phyloP scores from a whole-genome alignment of 768 basidiomycete genomes.

The Boletus tylopilopsis region DNA sequence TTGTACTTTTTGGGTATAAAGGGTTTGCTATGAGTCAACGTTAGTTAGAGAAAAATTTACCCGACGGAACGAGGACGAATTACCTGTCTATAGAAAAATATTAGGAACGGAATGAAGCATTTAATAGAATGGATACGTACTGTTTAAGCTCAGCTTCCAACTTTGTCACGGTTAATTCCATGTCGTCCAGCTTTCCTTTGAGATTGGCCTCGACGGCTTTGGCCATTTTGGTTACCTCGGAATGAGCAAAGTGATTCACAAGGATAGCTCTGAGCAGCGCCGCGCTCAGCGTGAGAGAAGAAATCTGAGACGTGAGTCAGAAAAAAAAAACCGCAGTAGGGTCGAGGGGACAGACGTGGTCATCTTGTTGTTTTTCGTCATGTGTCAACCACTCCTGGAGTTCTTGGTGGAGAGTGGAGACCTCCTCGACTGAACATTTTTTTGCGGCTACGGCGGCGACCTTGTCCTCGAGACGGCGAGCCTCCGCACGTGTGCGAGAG shows the following conservation, averaged over 20 bases:
- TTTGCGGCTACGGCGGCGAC: conserved; percentile 75
- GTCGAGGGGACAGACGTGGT: conserved; percentile 51
- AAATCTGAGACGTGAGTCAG: conserved; percentile 38
- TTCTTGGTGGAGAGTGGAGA: conserved; percentile 72
- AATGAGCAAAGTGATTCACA: conserved; percentile 77
- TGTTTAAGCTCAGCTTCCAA: conserved; percentile 69
- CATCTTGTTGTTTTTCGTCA: conserved; percentile 52
- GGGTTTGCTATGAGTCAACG: conserved; percentile 43
- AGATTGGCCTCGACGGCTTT: conserved; percentile 59
- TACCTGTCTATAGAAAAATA: conserved; percentile 52
- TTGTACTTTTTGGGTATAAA: conserved; percentile 65
- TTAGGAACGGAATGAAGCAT: conserved; percentile 14
- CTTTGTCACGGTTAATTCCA: conserved; percentile 53
- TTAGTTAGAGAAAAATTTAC: conserved; percentile 14
- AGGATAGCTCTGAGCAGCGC: conserved; percentile 79
- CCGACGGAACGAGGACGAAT: conserved; percentile 27
- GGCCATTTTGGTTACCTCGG: conserved; percentile 66
- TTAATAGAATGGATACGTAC: conserved; percentile 42
- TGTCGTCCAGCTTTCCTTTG: conserved; percentile 63
- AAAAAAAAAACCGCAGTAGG: conserved; percentile 3
- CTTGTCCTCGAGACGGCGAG: conserved; percentile 70
- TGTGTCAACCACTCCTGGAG: conserved; percentile 70
- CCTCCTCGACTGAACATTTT: conserved; percentile 87
- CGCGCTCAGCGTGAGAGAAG: conserved; percentile 71
- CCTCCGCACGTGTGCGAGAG: conserved; percentile 48